Conservation (phyloP, 306 rosid genomes). For the Prunus kanzakura region DNA sequence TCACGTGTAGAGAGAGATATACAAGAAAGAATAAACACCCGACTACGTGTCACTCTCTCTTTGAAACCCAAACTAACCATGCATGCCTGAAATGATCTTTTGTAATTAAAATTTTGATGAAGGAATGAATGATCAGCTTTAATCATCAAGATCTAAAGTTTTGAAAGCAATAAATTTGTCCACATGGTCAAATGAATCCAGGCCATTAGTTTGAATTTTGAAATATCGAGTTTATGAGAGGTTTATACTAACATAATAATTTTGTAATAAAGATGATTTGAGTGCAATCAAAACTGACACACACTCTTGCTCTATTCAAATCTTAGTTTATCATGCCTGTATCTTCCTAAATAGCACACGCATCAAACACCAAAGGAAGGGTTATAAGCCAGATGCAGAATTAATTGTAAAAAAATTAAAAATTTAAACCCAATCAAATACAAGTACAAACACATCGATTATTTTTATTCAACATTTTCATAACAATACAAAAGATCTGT, state of each 20-base stretch:
- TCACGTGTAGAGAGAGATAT: no score
- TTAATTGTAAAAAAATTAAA: background rate
- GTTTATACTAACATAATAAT: background rate
- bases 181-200: background rate
- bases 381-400: background rate
- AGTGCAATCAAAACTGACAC: background rate
- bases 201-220: background rate
- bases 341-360: background rate
- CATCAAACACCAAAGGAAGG: background rate
- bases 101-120: background rate
- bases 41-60: no score
- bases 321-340: background rate
- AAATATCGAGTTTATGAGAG: background rate
- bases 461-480: background rate
- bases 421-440: no score
- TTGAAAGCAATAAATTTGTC: background rate
- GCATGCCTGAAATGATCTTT: background rate
- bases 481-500: background rate
- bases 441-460: no score
- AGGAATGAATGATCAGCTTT: background rate
- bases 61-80: no score
- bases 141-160: background rate
- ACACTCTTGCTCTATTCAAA: background rate
- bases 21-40: no score
- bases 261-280: background rate